These are phyloP conservation scores for Cordyceps javanica DNA, from an alignment of 2,329 filamentous ascomycete genomes.

Conservation along the genomic window DNA sequence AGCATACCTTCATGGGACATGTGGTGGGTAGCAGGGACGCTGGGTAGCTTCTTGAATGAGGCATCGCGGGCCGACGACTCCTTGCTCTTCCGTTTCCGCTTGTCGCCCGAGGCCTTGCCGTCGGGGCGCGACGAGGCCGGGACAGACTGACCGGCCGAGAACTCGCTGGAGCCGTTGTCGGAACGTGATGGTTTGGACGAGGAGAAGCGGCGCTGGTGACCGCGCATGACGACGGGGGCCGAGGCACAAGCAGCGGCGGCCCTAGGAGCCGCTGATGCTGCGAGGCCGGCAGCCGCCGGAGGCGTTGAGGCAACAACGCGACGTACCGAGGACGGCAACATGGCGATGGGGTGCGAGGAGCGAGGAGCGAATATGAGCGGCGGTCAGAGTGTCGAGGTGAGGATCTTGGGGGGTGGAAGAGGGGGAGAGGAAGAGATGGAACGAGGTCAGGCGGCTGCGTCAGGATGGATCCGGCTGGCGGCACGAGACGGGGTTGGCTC, in stretches of 20 bases:
- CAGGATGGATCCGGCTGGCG: slow-evolving; percentile 12
- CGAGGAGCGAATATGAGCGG: too few species aligned
- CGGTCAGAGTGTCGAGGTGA: too few species aligned
- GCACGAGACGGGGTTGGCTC: neutral
- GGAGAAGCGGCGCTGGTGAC: slow-evolving; percentile 50
- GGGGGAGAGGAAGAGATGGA: slow-evolving; percentile 5
- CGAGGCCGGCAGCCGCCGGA: slow-evolving; percentile 36
- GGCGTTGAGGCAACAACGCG: slow-evolving; percentile 45
- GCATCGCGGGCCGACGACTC: slow-evolving; percentile 39
- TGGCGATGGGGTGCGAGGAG: slow-evolving; percentile 26
- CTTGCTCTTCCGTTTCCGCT: slow-evolving; percentile 55
- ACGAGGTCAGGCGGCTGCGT: slow-evolving; percentile 2
- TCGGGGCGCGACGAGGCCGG: slow-evolving; percentile 37
- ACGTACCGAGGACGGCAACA: slow-evolving; percentile 52
- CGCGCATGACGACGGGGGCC: slow-evolving; percentile 30
- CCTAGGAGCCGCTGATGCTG: too few species aligned
- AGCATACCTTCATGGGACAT: slow-evolving; percentile 59
- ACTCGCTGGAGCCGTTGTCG: slow-evolving; percentile 48
- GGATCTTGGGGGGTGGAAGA: neutral
- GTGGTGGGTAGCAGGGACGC: slow-evolving; percentile 69
- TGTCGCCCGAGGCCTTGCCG: slow-evolving; percentile 42
- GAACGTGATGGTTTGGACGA: slow-evolving; percentile 58
- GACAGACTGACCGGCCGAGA: slow-evolving; percentile 44
- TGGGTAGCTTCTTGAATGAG: slow-evolving; percentile 55
- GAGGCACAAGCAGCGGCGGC: slow-evolving; percentile 31